Conservation (phyloP, 1,284 basidiomycete genomes). For the Serendipita sp. region DNA sequence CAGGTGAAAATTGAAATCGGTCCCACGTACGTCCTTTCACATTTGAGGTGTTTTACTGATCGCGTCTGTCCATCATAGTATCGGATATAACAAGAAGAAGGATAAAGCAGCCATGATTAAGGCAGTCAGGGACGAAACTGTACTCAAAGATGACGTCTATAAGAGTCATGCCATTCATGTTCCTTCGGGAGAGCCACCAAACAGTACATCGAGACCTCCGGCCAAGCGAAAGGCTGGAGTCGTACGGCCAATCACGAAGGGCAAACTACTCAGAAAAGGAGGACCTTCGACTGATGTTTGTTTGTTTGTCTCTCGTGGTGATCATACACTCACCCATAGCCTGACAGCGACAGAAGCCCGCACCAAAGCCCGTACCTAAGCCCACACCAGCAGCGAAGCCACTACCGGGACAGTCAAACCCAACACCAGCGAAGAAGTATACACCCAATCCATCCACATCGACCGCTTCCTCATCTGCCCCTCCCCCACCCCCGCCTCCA, state of each 20-base stretch:
- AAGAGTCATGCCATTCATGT: slow-evolving; percentile 90
- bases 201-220: slow-evolving; percentile 67
- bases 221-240: slow-evolving; percentile 78
- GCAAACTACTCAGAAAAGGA: slow-evolving; percentile 66
- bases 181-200: slow-evolving; percentile 73
- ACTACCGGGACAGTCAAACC: slow-evolving; percentile 30
- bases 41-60: not conserved
- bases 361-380: slow-evolving; percentile 32
- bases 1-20: slow-evolving; percentile 62
- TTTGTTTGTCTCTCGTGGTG: slow-evolving; percentile 10
- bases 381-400: slow-evolving; percentile 44
- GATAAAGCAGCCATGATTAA: slow-evolving; percentile 86
- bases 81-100: slow-evolving; percentile 93
- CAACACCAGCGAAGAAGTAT: slow-evolving; percentile 20
- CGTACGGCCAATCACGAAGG: slow-evolving; percentile 71
- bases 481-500: slow-evolving; percentile 33
- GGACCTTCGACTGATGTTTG: slow-evolving; percentile 48
- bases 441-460: slow-evolving; percentile 21
- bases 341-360: slow-evolving; percentile 20
- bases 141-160: slow-evolving; percentile 74
- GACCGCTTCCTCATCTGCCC: slow-evolving; percentile 16
- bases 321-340: slow-evolving; percentile 13
- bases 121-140: slow-evolving; percentile 78
- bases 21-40: slow-evolving; percentile 43
- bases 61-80: slow-evolving; percentile 28